Base-by-base conservation (phyloP, 495 filamentous ascomycete genomes). In the Cetradonia linearis region DNA sequence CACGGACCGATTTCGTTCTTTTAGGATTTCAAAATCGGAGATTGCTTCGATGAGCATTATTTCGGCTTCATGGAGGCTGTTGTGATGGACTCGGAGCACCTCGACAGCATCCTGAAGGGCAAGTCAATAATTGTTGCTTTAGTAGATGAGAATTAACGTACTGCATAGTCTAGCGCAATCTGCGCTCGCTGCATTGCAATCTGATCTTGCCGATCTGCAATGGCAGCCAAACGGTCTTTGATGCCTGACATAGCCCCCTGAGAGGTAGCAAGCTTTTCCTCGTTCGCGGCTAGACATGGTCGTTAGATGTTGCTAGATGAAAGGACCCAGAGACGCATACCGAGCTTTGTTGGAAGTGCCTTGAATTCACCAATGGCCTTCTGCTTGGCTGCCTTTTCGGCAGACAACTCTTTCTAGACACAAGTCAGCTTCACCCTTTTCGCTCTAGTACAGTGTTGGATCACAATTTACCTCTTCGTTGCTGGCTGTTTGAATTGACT, bases 21-120 rank as follows among this genome's bases (percentile, higher is more conserved):
- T 78, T 8, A 95, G 73, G 14, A 73, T 74, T 55, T 83, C 79
- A 6, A 86, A 69, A 63, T 96, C 93, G 0, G 91, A 96, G 10
- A 74, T 69, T 0, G 89, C 91, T 73, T 98, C 94, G 34, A 91
- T 76, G 8, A 83, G 73, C 50, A 80, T 76, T 47, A 96, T 70
- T 59, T 88, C 78, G 2, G 78, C 77, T 66, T 88, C 83, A 16
- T 89, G 68, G 13, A 90, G 75, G 34, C 81, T 78, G 44, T 85
- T 77, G 58, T 88, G 81, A 11, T 78, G 70, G 33, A 71, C 67
- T 14, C 81, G 81, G 27, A 95, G 77, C 23, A 68, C 64, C 33
- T 78, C 74, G 9, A 95, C 80, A 31, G 78, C 72, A 60, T 81
- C 74, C 73, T 85, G 68, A 33, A 2, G 14, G 25, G 5, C 18